Conservation (phyloP, 2,329 filamentous ascomycete species). For the Capronia americana region DNA sequence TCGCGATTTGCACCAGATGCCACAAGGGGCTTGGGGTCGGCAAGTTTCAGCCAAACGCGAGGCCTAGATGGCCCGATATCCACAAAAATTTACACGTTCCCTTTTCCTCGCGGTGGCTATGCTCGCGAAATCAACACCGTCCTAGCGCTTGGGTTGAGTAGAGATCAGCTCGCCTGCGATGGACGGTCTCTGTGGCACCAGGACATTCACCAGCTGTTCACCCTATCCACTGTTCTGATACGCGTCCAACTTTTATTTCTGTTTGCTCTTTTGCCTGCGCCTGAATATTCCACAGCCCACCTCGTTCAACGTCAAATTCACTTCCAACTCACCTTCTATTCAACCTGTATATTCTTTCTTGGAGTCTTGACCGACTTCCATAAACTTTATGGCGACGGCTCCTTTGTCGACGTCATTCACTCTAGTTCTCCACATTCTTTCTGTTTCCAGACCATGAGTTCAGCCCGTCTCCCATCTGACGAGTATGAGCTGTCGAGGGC, state of each 20-base stretch:
- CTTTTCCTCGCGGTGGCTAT: constrained; percentile 11
- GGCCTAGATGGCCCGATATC: background rate
- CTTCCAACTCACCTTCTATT: constrained; percentile 6
- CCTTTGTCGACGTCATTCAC: constrained; percentile 5
- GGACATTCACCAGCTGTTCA: constrained; percentile 3
- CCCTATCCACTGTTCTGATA: background rate
- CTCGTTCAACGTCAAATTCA: background rate
- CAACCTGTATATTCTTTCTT: constrained; percentile 3
- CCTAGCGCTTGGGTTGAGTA: constrained; percentile 4
- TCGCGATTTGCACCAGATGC: background rate
- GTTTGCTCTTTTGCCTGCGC: constrained; percentile 15
- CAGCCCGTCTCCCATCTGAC: constrained; percentile 17
- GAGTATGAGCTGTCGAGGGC: constrained; percentile 34
- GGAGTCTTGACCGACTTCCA: constrained; percentile 6
- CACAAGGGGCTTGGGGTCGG: background rate
- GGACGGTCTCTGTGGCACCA: background rate
- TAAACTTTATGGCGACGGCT: constrained; percentile 28
- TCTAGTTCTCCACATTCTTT: constrained; percentile 13
- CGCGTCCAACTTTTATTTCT: constrained; percentile 12
- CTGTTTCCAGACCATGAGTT: constrained; percentile 29
- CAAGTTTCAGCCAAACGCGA: constrained; percentile 8
- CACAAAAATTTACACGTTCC: constrained; percentile 16
- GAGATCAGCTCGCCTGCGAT: constrained; percentile 10
- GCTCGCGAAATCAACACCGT: constrained; percentile 9
- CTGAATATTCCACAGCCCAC: constrained; percentile 20